Base-by-base conservation (phyloP, 2,329 filamentous ascomycete species). In the Diaporthe humulicola region DNA sequence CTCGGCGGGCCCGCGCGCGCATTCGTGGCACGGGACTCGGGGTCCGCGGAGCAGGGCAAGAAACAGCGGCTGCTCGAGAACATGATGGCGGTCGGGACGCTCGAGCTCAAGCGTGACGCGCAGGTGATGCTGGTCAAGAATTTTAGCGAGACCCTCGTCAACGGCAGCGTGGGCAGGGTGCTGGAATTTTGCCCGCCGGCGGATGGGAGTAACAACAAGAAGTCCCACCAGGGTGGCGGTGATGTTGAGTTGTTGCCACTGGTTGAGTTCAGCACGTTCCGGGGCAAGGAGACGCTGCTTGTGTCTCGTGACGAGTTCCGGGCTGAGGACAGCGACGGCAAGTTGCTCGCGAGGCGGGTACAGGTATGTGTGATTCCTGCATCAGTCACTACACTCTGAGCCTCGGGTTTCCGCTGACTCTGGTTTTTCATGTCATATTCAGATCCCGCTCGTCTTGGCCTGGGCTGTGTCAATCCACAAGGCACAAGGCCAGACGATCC, bases 101-200 rank as follows among this genome's bases (percentile, higher is more conserved):
- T 95, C 25, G 87, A 90, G 48, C 84, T 95, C 42, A 95, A 95
- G 81, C 93, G 93, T 78, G 93, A 93, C 10, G 91, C 93, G 0
- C 93, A 95, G 80, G 93, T 95, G 70, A 95, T 95, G 93, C 85
- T 95, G 19, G 94, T 95, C 83, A 95, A 95, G 81, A 95, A 95
- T 78, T 91, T 94, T 82, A 93, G 95, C 80, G 92, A 94, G 56
- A 90, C 87, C 0, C 87, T 95, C 1, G 93, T 95, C 76, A 95
- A 95, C 79, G 93, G 93, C 8, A 94, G 92, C 1, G 85, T 95
- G 25, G 93, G 93, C 19, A 91, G 90, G 75, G 90, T 95, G n/a
- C 87, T 92, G n/a, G 91, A 88, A 14, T 95, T 95, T 19, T 42
- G 61, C 10, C 38, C 67, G 7, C 30, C 38, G 10, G 36, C 30